Base-by-base conservation (phyloP, 495 filamentous ascomycete species). In the Lepraria neglecta region DNA sequence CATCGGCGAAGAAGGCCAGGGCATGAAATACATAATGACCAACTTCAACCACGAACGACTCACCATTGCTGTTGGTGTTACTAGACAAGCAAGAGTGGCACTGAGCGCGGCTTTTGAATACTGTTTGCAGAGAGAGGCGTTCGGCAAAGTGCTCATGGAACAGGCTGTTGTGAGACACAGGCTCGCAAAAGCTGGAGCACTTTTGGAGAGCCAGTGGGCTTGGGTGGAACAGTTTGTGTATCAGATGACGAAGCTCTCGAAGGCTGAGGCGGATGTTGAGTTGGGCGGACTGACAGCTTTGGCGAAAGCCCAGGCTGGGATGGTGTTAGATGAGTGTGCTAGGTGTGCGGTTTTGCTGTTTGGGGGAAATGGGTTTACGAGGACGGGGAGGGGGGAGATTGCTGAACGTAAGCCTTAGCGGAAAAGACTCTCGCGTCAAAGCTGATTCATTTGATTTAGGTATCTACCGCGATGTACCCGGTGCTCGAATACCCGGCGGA, bases 1-100 rank as follows among this genome's bases (percentile, higher is more conserved):
- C 5, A 79, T 91, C 58, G 87, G 87, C n/a, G 61, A 73, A 33
- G 88, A 91, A 67, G 85, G 85, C 48, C 74, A 77, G 59, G 88
- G 88, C 15, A 89, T 91, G 85, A 77, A 74, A 43, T 85, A 88
- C 65, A 82, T 90, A 64, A 90, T 91, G 87, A 86, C 83, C 46
- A 90, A 91, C 73, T 90, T 91, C 82, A 90, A 90, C 75, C 87
- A 91, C 66, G 88, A 91, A 73, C 81, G 87, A 0, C 73, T 91
- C 2, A 75, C 78, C 28, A 86, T 90, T 56, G 74, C 83, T 7
- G 80, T 90, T 30, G 80, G 80, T 1, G 78, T 78, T 4, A 87
- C 83, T 9, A 77, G 88, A 2, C 73, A 81, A 61, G 77, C 85
- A 0, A 77, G 88, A 11, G 85, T 89, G 3, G 86, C 85, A 10